A percentile compares a stretch with the other conserved stretches of the same genome.
Evolutionary conservation across 2,329 filamentous ascomycete species (phyloP).

Genomic region (Cordyceps tenuipes): DNA sequence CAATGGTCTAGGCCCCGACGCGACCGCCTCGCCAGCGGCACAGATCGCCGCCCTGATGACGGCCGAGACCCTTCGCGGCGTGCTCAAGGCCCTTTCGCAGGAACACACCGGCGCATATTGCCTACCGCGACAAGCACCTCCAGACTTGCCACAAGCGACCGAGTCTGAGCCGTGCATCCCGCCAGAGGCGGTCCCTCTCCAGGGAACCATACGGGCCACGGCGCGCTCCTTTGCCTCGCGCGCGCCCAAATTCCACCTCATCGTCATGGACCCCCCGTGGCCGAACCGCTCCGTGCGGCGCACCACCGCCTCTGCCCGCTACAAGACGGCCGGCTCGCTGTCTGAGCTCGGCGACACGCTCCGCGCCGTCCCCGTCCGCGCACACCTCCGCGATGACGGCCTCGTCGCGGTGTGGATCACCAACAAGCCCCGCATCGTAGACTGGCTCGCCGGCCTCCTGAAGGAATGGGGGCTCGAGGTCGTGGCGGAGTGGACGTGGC

Average conservation of each 20-base stretch:
- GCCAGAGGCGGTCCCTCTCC: slow-evolving; percentile 35
- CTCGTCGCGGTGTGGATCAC: slow-evolving; percentile 71
- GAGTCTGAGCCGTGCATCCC: slow-evolving; percentile 28
- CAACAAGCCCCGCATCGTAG: slow-evolving; percentile 54
- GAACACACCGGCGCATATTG: slow-evolving; percentile 36
- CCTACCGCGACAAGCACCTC: slow-evolving; percentile 30
- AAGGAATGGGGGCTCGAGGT: slow-evolving; percentile 57
- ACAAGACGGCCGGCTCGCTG: slow-evolving; percentile 38
- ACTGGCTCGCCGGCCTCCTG: slow-evolving; percentile 54
- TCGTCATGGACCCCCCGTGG: slow-evolving; percentile 74
- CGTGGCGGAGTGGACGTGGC: slow-evolving; percentile 68
- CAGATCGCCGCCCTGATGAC: slow-evolving; percentile 48
- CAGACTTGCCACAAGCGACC: slow-evolving; percentile 3
- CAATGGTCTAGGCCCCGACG: slow-evolving; percentile 8
- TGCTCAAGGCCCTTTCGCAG: slow-evolving; percentile 25
- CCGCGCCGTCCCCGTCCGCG: slow-evolving; percentile 46
- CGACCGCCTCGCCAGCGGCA: slow-evolving; percentile 31
- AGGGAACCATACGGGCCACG: slow-evolving; percentile 38
- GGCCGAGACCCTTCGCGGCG: slow-evolving; percentile 35
- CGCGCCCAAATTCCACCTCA: slow-evolving; percentile 53
- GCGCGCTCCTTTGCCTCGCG: slow-evolving; percentile 31
- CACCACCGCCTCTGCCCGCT: slow-evolving; percentile 35
- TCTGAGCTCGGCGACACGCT: slow-evolving; percentile 38
- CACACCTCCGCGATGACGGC: slow-evolving; percentile 43
- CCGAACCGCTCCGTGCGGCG: slow-evolving; percentile 66